Evolutionary conservation across 768 basidiomycete species (phyloP).

Genomic region (Lactarius pseudohatsudake): DNA sequence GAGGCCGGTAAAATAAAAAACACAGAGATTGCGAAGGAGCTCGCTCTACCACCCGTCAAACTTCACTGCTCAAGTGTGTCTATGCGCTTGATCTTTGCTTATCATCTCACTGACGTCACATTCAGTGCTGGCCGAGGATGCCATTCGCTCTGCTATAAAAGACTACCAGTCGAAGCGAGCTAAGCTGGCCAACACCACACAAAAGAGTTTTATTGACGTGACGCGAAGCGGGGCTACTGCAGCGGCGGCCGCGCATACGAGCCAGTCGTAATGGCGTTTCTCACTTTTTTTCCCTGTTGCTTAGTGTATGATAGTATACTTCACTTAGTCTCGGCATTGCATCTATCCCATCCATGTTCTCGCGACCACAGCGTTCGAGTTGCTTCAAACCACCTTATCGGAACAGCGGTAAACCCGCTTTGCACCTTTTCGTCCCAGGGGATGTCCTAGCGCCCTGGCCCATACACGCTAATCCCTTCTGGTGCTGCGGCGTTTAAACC

Average conservation of each 20-base stretch:
- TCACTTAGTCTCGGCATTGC: not conserved
- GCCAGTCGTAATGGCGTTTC: conserved; percentile 35
- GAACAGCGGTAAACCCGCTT: no score
- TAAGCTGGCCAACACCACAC: conserved; percentile 48
- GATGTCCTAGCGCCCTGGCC: no score
- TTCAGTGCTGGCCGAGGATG: conserved; percentile 94
- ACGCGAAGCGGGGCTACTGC: conserved; percentile 55
- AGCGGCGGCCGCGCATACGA: conserved; percentile 50
- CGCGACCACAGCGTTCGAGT: not conserved
- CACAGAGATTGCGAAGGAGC: conserved; percentile 98
- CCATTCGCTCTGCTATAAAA: conserved; percentile 96
- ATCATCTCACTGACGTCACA: conserved; percentile 14
- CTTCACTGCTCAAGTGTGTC: conserved; percentile 87
- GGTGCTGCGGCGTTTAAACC: no score
- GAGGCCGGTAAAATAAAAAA: conserved; percentile 97
- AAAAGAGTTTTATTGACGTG: conserved; percentile 70
- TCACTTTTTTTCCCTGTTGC: conserved; percentile 1
- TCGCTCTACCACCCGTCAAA: conserved; percentile 94
- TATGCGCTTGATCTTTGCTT: conserved; percentile 10
- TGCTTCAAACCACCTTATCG: no score
- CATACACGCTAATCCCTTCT: no score
- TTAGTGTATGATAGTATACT: conserved; percentile 23
- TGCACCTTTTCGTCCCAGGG: no score
- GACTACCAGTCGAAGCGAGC: conserved; percentile 88
- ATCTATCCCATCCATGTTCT: not conserved